A percentile compares a stretch with the other conserved stretches of the same genome.
phyloP scores from a whole-genome alignment of 805 yeast genomes.

The Spathaspora passalidarum region DNA sequence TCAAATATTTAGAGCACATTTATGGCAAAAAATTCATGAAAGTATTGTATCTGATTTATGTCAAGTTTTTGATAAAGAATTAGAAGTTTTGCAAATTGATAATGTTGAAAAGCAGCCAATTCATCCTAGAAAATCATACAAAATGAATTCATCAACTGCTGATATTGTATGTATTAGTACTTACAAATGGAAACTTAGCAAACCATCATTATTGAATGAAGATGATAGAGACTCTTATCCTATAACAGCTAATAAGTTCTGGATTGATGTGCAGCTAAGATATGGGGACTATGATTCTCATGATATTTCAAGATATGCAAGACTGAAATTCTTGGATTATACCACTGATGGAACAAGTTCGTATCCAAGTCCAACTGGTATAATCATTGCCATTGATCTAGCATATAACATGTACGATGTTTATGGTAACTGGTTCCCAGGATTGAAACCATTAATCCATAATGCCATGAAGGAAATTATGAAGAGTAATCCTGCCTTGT shows the following conservation, averaged over 20 bases:
- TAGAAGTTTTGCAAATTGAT: conserved; percentile 79
- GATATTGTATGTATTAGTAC: conserved; percentile 77
- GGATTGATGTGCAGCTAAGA: conserved; percentile 93
- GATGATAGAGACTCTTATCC: conserved; percentile 57
- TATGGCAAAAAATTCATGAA: conserved; percentile 99
- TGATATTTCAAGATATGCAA: conserved; percentile 88
- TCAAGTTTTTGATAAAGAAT: conserved; percentile 84
- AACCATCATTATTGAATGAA: conserved; percentile 78
- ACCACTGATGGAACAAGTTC: conserved; percentile 81
- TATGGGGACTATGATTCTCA: conserved; percentile 98
- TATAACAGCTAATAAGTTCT: conserved; percentile 67
- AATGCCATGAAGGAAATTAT: conserved; percentile 90
- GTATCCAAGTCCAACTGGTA: conserved; percentile 93
- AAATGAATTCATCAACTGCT: conserved; percentile 94
- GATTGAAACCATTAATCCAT: conserved; percentile 83
- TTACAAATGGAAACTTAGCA: conserved; percentile 76
- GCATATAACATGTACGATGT: conserved; percentile 96
- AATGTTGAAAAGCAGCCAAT: conserved; percentile 86
- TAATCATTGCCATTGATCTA: conserved; percentile 84
- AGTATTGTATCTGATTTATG: conserved; percentile 90
- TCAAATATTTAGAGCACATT: conserved; percentile 95
- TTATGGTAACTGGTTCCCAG: conserved; percentile 97
- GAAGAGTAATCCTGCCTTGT: conserved; percentile 92
- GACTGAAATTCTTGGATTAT: conserved; percentile 91
- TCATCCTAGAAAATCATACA: conserved; percentile 95